Conservation (phyloP, 108 stramenopile species). For the Stephanodiscus minutulus region DNA sequence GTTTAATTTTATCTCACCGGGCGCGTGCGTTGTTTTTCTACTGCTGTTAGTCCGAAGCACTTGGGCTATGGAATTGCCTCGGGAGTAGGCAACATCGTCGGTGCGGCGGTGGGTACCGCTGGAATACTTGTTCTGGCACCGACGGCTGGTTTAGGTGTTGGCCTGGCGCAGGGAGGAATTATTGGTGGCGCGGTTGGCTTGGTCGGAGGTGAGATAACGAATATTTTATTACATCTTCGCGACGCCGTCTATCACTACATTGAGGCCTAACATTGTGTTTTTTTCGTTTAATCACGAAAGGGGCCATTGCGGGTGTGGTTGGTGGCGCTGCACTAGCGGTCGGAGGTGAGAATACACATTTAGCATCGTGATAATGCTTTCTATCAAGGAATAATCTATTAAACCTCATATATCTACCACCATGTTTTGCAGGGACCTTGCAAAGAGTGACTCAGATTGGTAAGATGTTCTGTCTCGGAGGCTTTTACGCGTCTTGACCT, state of each 20-base stretch:
- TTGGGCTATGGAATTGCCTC: slow-evolving; percentile 34
- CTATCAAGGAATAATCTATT: not conserved
- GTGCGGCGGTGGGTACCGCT: slow-evolving; percentile 71
- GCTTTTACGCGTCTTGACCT: too few relatives aligned
- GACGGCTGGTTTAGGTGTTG: slow-evolving; percentile 11
- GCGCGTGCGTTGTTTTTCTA: not conserved
- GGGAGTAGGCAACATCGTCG: slow-evolving; percentile 67
- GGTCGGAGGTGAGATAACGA: slow-evolving; percentile 9
- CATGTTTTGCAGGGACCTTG: slow-evolving; percentile 43
- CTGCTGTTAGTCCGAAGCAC: slow-evolving; percentile 29
- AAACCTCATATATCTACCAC: not conserved
- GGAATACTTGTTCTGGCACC: slow-evolving; percentile 72
- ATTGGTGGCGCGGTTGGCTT: slow-evolving; percentile 46
- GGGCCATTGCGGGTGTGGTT: slow-evolving; percentile 57
- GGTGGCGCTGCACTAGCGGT: slow-evolving; percentile 56
- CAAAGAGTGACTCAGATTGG: slow-evolving; percentile 55
- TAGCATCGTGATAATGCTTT: too few relatives aligned
- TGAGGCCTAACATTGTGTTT: not conserved
- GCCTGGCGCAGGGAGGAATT: slow-evolving; percentile 41
- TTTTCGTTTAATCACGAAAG: slow-evolving; percentile 13
- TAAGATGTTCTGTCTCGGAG: not conserved
- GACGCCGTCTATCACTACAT: not conserved
- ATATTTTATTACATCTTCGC: not conserved
- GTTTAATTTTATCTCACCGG: not conserved
- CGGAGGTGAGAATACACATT: slow-evolving; percentile 31